Base-by-base conservation (phyloP, 1,284 basidiomycete genomes). In the Apiotrichum siamense region DNA sequence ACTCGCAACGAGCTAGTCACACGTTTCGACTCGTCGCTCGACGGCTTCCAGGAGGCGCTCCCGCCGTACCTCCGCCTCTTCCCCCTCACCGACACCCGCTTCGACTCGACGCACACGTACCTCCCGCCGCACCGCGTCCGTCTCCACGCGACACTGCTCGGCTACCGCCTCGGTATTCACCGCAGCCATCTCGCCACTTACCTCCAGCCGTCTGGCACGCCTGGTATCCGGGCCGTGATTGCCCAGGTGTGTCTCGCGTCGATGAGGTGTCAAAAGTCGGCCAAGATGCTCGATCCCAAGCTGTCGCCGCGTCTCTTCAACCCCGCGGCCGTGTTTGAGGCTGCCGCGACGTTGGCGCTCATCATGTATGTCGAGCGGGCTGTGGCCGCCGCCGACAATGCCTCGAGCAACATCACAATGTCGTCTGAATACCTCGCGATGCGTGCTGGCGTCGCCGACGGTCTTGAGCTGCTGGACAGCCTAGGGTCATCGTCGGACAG, bases 11-110 rank as follows among this genome's bases (percentile, higher is more conserved):
- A 66, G 38, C 60, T 67, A 7, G 62, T 69, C 9, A 53, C 66
- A 3, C 58, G 62, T 11, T 70, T 68, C 41, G 68, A 70, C 50
- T 60, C 63, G 4, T 63, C 63, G 3, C 58, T 72, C 31, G 63
- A 65, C 37, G 58, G 57, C 7, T 70, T 67, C 58, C 66, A 70
- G 56, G 68, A 69, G 23, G 60, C 63, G 2, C 55, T 72, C 2
- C 70, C 70, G n/a, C 59, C 62, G 10, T 70, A 66, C 45, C 61
- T 70, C 48, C 60, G 63, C 25, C 57, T 70, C n/a, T 66, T 61
- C 56, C 69, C 69, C 25, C 52, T 59, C 17, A 69, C 69, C 20
- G 63, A 70, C 43, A 70, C 66, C 6, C 56, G 55, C 25, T 65
- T 58, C 45, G 67, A 72, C 53, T 54, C 60, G 11, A 48, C 54